These are phyloP conservation scores for Sporothrix protearum DNA, from an alignment of 2,329 filamentous ascomycete species.

Conservation along the genomic window DNA sequence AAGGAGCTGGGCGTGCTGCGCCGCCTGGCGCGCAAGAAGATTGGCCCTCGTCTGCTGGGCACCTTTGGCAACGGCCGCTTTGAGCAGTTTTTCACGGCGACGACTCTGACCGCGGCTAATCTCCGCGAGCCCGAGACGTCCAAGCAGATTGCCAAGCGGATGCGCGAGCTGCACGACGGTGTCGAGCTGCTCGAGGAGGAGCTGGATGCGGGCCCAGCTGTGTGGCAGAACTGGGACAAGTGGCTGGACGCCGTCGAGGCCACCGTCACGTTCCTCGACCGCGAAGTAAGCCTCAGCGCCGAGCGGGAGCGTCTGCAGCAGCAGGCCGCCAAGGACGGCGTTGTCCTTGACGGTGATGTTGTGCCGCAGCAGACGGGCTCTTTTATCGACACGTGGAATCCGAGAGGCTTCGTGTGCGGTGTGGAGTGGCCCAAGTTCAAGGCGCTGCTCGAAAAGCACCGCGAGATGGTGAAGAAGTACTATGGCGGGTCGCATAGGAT, in stretches of 20 bases:
- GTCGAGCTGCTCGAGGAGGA: constrained; percentile 81
- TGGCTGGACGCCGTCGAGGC: constrained; percentile 69
- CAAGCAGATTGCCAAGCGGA: constrained; percentile 91
- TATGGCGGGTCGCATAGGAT: constrained; percentile 67
- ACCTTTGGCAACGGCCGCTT: constrained; percentile 95
- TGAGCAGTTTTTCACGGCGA: constrained; percentile 87
- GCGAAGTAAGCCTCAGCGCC: constrained; percentile 50
- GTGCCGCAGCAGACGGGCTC: constrained; percentile 10
- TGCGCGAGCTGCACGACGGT: constrained; percentile 92
- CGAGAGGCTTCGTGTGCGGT: constrained; percentile 74
- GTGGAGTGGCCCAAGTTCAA: constrained; percentile 78
- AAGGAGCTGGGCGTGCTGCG: constrained; percentile 82
- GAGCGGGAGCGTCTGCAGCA: constrained; percentile 30
- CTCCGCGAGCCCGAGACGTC: constrained; percentile 79
- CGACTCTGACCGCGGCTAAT: constrained; percentile 71
- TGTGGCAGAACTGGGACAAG: constrained; percentile 93
- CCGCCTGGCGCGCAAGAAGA: constrained; percentile 83
- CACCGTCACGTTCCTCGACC: constrained; percentile 55
- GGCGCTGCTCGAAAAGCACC: constrained; percentile 70
- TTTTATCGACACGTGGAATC: constrained; percentile 55
- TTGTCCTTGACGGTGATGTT: not conserved
- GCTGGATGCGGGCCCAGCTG: constrained; percentile 70
- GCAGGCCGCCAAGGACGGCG: constrained; percentile 24
- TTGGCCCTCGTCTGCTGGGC: constrained; percentile 84
- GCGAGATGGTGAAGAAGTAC: constrained; percentile 65